Base-by-base conservation (phyloP, 1,284 basidiomycete genomes). In the Pisolithus thermaeus region DNA sequence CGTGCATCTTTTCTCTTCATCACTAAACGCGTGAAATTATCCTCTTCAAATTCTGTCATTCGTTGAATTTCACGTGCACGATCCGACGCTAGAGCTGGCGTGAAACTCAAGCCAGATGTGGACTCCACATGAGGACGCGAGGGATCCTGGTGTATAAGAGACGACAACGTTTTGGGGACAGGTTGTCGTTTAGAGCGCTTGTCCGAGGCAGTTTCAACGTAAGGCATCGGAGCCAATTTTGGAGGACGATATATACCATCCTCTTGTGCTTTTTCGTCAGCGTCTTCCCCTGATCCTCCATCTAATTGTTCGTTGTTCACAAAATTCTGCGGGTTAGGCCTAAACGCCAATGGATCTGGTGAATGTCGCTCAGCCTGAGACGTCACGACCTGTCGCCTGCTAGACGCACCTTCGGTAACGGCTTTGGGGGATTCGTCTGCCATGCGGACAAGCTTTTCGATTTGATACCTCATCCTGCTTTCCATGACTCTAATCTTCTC, bases 31-130 rank as follows among this genome's bases (percentile, higher is more conserved):
- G 90, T 93, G 73, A 98, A 94, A 69, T 97, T 96, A 50, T 92
- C 91, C 70, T 98, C 96, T 71, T 99, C 96, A 69, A 92, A 99
- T 58, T 92, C 88, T 49, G 83, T 83, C 73, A 97, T 86, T 12
- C 87, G 81, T 59, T 85, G 81, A 54, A 98, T 76, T 56, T 92
- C 84, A 35, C 83, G 78, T 8, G 88, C 89, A 23, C 91, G 85
- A 20, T 78, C 75, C 2, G 85, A 87, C 20, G 70, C 70, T 14
- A 80, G 74, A 50, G 74, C 75, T 37, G 76, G 84, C 54, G 73
- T 80, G 48, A 77, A 75, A 7, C 88, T 86, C 3, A 96, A 74
- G 50, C 93, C 93, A 4, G 90, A 83, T 0, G 89, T 85, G 2
- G 88, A 83, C 66, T 94, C 91, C 32, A 76, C 60, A 63, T 84